These are phyloP conservation scores for Dendrobium huoshanense DNA, from an alignment of 106 monocot genomes.

Conservation along the genomic window DNA sequence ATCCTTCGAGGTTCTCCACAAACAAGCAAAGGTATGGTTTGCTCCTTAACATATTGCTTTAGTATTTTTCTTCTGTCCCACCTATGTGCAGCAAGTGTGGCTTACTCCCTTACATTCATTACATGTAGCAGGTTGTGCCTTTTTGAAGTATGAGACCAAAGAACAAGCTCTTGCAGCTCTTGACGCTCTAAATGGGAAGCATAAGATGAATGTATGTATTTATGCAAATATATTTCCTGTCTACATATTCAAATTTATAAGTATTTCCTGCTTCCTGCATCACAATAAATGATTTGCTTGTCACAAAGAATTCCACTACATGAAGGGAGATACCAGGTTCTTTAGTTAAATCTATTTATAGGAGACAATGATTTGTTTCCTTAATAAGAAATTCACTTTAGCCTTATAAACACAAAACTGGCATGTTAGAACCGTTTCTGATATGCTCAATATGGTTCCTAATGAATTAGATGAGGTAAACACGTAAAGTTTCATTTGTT, in stretches of 20 bases:
- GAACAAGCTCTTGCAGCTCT: slow-evolving; percentile 89
- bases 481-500: not conserved
- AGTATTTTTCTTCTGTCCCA: not conserved
- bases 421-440: not conserved
- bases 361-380: not conserved
- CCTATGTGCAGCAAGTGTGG: not conserved
- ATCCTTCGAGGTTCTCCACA: slow-evolving; percentile 89
- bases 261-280: not conserved
- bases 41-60: slow-evolving; percentile 9
- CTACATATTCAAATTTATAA: not conserved
- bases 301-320: not conserved
- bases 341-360: not conserved
- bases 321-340: not conserved
- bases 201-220: slow-evolving; percentile 80
- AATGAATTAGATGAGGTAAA: not conserved
- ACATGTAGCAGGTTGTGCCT: slow-evolving; percentile 81
- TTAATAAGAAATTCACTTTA: not conserved
- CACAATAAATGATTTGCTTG: not conserved
- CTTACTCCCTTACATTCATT: slow-evolving; percentile 1
- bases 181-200: slow-evolving; percentile 90
- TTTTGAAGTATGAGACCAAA: slow-evolving; percentile 86
- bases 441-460: not conserved
- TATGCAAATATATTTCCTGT: not conserved
- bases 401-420: not conserved
- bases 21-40: slow-evolving; percentile 75